Evolutionary conservation across 768 basidiomycete genomes (phyloP), one percentile per base, ranked within the genome.

Genomic region (Dentipellis sp.): DNA sequence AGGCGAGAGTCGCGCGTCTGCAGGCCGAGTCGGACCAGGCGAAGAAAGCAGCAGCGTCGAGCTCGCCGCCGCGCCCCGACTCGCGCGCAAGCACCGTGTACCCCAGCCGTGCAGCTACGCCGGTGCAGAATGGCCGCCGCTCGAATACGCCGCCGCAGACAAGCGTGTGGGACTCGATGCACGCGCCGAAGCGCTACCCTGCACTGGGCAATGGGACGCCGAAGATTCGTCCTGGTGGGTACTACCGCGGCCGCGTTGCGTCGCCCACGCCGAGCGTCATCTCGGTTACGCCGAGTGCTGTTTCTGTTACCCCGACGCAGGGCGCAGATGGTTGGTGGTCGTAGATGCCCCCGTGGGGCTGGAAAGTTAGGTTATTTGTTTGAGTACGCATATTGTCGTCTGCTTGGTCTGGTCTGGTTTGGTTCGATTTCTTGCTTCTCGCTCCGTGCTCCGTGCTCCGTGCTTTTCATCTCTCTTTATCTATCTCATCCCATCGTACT

Each of bases 301-400:
- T 85, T n/a, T 88, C 87, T 19, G 74, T 79, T 29, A 77, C 83
- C 9, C 87, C 85, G 7, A 90, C 86, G 0, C 73, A 81, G 56
- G 81, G 80, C 42, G 75, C 82, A 1, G 84, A 92, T 49, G 91
- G 90, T 37, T 93, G 90, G 91, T 92, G 82, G 79, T 72, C 74
- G 63, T 88, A 74, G 50, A 58, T n/a, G 29, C 29, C 29, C 29
- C 6, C 6, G 29, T 29, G 29, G 29, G 29, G 29, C 29, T 29
- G 29, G 29, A 29, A 29, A 6, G 29, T 29, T 6, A 29, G 29
- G 29, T 29, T 29, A 29, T 29, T 29, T 29, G 29, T 29, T 29
- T 29, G 29, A 29, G 29, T 29, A 29, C 6, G 29, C 29, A 29
- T 29, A 29, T 29, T 29, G 29, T 29, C 29, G 29, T 29, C 29